Conservation (phyloP, 2,329 filamentous ascomycete genomes). For the Penicillium sp. region DNA sequence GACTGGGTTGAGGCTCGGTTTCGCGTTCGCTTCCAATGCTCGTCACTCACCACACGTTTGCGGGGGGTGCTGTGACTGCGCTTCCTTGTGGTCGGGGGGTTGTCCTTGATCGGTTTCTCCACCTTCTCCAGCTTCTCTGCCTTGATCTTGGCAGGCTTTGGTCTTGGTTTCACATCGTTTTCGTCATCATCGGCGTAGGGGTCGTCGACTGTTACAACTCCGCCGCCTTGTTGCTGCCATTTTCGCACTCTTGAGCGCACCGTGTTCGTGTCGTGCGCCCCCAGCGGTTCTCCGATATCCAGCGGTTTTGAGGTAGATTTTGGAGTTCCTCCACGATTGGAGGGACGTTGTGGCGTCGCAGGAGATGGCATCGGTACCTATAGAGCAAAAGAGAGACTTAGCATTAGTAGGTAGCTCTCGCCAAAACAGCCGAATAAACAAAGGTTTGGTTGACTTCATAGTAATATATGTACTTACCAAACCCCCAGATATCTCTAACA, state of each 20-base stretch:
- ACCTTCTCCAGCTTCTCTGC: constrained; percentile 25
- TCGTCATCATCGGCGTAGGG: constrained; percentile 57
- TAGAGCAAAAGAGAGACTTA: background rate
- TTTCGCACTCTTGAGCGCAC: constrained; percentile 75
- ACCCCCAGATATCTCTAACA: constrained; percentile 12
- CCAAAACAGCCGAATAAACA: constrained; percentile 8
- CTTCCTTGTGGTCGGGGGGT: constrained; percentile 27
- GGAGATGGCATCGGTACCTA: constrained; percentile 42
- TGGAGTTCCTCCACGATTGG: constrained; percentile 54
- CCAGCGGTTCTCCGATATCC: constrained; percentile 52
- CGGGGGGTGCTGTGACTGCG: constrained; percentile 65
- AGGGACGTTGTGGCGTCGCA: constrained; percentile 38
- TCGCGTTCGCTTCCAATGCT: constrained; percentile 68
- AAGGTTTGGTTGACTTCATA: constrained; percentile 12
- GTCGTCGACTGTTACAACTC: constrained; percentile 61
- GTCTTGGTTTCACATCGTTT: constrained; percentile 25
- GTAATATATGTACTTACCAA: constrained; percentile 1
- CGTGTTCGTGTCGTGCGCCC: constrained; percentile 60
- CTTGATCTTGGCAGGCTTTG: constrained; percentile 24
- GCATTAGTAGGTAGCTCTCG: background rate
- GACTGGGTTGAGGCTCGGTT: constrained; percentile 45
- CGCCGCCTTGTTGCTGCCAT: constrained; percentile 79
- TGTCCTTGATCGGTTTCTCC: constrained; percentile 16
- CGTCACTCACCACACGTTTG: constrained; percentile 90
- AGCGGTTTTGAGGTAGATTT: constrained; percentile 54